Conservation (phyloP, 2,329 filamentous ascomycete genomes). For the Xylaria sp. region DNA sequence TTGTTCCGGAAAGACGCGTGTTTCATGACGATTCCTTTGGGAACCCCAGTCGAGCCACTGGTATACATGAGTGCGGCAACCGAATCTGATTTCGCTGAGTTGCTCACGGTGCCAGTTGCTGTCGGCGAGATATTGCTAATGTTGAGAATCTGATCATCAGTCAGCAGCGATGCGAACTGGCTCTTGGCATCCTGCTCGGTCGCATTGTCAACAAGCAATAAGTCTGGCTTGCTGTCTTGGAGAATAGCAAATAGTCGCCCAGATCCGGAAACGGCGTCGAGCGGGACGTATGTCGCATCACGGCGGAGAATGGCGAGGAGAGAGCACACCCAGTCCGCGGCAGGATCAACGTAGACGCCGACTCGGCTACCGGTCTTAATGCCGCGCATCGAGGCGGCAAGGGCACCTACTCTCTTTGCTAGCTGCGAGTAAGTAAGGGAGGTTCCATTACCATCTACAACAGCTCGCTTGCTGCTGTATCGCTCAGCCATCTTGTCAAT, state of each 20-base stretch:
- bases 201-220: slow-evolving; percentile 9
- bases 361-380: slow-evolving; percentile 46
- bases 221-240: slow-evolving; percentile 7
- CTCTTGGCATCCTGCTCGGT: slow-evolving; percentile 6
- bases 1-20: slow-evolving; percentile 47
- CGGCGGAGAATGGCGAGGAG: slow-evolving; percentile 56
- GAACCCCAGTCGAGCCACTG: slow-evolving; percentile 41
- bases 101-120: slow-evolving; percentile 34
- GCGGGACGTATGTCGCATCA: slow-evolving; percentile 54
- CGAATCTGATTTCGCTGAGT: slow-evolving; percentile 16
- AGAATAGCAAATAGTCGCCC: slow-evolving; percentile 6
- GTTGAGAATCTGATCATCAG: slow-evolving; percentile 16
- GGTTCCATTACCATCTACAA: not conserved
- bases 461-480: slow-evolving; percentile 3
- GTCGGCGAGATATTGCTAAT: not conserved
- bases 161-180: slow-evolving; percentile 5
- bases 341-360: slow-evolving; percentile 55
- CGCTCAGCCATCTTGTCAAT: slow-evolving; percentile 12
- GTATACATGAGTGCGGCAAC: slow-evolving; percentile 41
- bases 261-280: slow-evolving; percentile 50
- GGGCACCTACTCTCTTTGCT: slow-evolving; percentile 51
- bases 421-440: slow-evolving; percentile 20
- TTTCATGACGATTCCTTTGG: slow-evolving; percentile 52
- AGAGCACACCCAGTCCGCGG: slow-evolving; percentile 51
- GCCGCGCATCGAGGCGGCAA: not conserved